Base-by-base conservation (phyloP, 139 green algal species). In the Haematococcus lacustris region DNA sequence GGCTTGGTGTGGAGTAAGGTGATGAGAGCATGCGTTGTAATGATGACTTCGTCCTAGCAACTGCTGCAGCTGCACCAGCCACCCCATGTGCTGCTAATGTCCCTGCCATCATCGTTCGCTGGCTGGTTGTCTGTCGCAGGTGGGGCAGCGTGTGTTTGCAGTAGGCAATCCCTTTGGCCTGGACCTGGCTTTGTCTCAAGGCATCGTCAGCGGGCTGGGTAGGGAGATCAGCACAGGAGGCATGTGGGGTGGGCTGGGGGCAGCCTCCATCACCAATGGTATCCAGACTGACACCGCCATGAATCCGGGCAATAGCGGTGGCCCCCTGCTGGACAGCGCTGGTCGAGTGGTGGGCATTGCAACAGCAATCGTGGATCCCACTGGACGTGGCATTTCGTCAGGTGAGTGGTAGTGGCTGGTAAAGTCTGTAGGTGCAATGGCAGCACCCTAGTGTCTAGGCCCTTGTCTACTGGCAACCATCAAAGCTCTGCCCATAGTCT, bases 91-190 rank as follows among this genome's bases (percentile, higher is more conserved):
- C 57, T 33, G 13, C 5, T n/a, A n/a, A n/a, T n/a, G n/a, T 40
- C 3, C 61, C 9, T 6, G 28, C 32, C 21, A 6, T 65, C 57
- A 65, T 26, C 5, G 25, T 65, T 26, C 13, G 28, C 5, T 65
- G 25, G 57, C 57, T n/a, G 13, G 13, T 57, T 38, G 88, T 93
- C 2, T 87, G 88, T 0, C 88, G 33, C 43, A 85, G 39, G 89
- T 94, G 5, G 66, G 73, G 38, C 64, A 73, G 43, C 57, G 59
- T 30, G 82, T 89, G 38, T 93, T 78, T 76, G 89, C 87, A 4
- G 87, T 94, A 41, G 89, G 87, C 35, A 93, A 93, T 73, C 88
- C 89, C 1, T 94, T 91, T 75, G 88, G 88, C 3, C 73, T 94
- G 73, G 88, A 94, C 69, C 86, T 90, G 71, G 90, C 87, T 2